Percentiles rank a stretch among this genome's conserved stretches.
phyloP scores from a whole-genome alignment of 805 yeast genomes.

The Candida berthetii region DNA sequence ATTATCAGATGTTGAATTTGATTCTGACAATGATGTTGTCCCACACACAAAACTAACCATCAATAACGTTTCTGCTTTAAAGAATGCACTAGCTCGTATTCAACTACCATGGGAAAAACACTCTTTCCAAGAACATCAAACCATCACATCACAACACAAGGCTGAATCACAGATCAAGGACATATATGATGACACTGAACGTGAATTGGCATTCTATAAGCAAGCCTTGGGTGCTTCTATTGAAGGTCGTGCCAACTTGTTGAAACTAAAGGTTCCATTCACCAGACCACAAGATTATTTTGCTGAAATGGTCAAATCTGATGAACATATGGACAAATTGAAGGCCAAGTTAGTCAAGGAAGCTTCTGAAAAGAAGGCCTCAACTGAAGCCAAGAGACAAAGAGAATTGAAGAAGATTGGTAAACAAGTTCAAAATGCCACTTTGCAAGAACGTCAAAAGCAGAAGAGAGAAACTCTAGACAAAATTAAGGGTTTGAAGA shows the following conservation, averaged over 20 bases:
- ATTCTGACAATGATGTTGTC: slow-evolving; percentile 90
- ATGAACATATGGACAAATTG: slow-evolving; percentile 95
- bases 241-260: slow-evolving; percentile 59
- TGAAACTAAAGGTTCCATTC: slow-evolving; percentile 76
- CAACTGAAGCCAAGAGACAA: slow-evolving; percentile 91
- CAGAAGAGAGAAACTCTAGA: slow-evolving; percentile 89
- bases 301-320: slow-evolving; percentile 98
- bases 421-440: slow-evolving; percentile 92
- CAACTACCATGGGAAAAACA: slow-evolving; percentile 53
- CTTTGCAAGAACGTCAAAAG: slow-evolving; percentile 88
- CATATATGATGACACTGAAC: slow-evolving; percentile 90
- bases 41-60: slow-evolving; percentile 88
- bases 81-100: slow-evolving; percentile 61
- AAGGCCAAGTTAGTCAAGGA: slow-evolving; percentile 76
- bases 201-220: slow-evolving; percentile 92
- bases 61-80: slow-evolving; percentile 81
- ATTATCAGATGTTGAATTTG: slow-evolving; percentile 85
- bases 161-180: slow-evolving; percentile 71
- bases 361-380: slow-evolving; percentile 78
- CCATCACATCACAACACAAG: slow-evolving; percentile 53
- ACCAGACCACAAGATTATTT: slow-evolving; percentile 92
- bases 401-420: slow-evolving; percentile 95
- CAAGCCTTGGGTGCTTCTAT: slow-evolving; percentile 86
- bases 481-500: slow-evolving; percentile 83
- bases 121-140: slow-evolving; percentile 80